Conservation (phyloP, 306 rosid genomes). For the Canavalia ensiformis region DNA sequence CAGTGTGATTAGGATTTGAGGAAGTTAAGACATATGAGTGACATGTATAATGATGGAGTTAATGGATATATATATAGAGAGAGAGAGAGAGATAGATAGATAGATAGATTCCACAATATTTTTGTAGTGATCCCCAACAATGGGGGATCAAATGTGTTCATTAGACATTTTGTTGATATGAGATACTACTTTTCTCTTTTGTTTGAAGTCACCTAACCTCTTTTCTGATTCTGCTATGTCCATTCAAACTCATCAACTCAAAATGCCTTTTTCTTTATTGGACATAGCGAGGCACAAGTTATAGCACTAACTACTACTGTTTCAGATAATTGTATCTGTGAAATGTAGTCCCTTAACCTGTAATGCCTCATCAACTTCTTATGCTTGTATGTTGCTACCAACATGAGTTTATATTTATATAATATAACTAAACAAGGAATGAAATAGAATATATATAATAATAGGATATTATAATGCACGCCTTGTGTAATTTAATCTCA, state of each 20-base stretch:
- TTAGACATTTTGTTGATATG: slow-evolving; percentile 45
- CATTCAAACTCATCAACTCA: slow-evolving; percentile 46
- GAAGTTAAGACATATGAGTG: neutral
- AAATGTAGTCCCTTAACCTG: slow-evolving; percentile 50
- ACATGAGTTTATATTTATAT: slow-evolving; percentile 30
- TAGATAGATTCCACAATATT: slow-evolving; percentile 4
- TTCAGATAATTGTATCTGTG: slow-evolving; percentile 38
- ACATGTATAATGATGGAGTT: neutral
- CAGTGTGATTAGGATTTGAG: neutral
- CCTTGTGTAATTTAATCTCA: slow-evolving; percentile 53
- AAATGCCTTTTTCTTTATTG: slow-evolving; percentile 50
- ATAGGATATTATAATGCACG: slow-evolving; percentile 51
- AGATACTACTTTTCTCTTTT: slow-evolving; percentile 35
- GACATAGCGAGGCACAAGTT: slow-evolving; percentile 50
- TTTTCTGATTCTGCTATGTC: slow-evolving; percentile 44
- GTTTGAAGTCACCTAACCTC: slow-evolving; percentile 49
- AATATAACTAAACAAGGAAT: slow-evolving; percentile 30
- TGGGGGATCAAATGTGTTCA: slow-evolving; percentile 27
- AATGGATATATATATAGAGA: neutral
- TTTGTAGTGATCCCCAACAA: slow-evolving; percentile 26
- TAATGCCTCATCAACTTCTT: slow-evolving; percentile 47
- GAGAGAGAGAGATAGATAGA: too few relatives aligned
- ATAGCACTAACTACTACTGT: slow-evolving; percentile 45
- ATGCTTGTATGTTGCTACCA: slow-evolving; percentile 54
- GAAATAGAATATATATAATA: slow-evolving; percentile 46